A percentile compares a stretch with the other conserved stretches of the same genome.
Conservation (phyloP, 2,329 filamentous ascomycete species). For the Phoma sp. region DNA sequence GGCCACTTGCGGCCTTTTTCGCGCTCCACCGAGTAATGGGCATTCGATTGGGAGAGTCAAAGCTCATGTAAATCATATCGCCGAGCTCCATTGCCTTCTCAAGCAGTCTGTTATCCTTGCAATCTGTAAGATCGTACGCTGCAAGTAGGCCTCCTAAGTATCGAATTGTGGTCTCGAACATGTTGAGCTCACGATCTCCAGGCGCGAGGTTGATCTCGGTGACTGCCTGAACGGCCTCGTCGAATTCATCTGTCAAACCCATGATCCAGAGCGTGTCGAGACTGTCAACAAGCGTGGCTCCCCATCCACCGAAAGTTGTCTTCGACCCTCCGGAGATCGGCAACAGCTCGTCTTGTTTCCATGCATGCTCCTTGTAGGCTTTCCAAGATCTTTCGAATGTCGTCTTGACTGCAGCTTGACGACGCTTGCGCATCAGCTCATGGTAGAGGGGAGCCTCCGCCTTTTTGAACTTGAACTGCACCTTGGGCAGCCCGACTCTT, state of each 20-base stretch:
- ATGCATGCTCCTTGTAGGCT: constrained; percentile 78
- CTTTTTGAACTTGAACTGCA: constrained; percentile 72
- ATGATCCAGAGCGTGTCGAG: constrained; percentile 74
- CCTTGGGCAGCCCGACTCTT: constrained; percentile 69
- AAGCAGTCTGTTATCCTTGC: constrained; percentile 56
- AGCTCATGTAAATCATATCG: constrained; percentile 66
- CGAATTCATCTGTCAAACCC: constrained; percentile 67
- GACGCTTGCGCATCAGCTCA: constrained; percentile 61
- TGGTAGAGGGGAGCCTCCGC: constrained; percentile 51
- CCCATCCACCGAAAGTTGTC: constrained; percentile 90
- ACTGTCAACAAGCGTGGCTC: constrained; percentile 79
- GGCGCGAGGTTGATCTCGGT: constrained; percentile 64
- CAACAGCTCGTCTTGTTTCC: constrained; percentile 81
- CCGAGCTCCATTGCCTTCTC: constrained; percentile 66
- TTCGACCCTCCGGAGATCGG: constrained; percentile 70
- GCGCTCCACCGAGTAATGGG: constrained; percentile 54
- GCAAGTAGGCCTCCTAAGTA: constrained; percentile 71
- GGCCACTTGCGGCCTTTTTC: constrained; percentile 26
- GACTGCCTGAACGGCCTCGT: constrained; percentile 63
- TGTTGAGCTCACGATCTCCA: constrained; percentile 57
- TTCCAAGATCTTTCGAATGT: constrained; percentile 79
- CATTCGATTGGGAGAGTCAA: constrained; percentile 69
- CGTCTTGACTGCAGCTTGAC: constrained; percentile 70
- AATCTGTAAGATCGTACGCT: constrained; percentile 68
- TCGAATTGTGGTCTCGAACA: constrained; percentile 72